Evolutionary conservation across 2,329 filamentous ascomycete genomes (phyloP).

Genomic region (Fusarium sp.): DNA sequence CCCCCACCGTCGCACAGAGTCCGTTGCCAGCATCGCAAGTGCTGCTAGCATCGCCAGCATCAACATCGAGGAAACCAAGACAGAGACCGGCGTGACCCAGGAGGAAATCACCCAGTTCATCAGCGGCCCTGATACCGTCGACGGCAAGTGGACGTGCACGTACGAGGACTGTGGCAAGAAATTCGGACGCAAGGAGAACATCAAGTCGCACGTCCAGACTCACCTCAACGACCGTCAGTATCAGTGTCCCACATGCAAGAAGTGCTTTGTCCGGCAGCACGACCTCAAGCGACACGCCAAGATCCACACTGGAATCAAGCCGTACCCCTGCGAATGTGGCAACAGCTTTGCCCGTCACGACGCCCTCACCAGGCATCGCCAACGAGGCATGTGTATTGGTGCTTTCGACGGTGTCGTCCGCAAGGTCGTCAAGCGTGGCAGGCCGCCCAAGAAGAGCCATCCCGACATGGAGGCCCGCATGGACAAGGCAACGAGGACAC

Average conservation of each 20-base stretch:
- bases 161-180: constrained; percentile 83
- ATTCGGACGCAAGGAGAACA: constrained; percentile 98
- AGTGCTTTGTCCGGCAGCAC: constrained; percentile 96
- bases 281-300: constrained; percentile 97
- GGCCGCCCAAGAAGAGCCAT: constrained; percentile 66
- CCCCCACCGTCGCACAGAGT: constrained; percentile 66
- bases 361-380: constrained; percentile 90
- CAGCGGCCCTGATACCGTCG: constrained; percentile 73
- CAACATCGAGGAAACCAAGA: constrained; percentile 72
- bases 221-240: constrained; percentile 97
- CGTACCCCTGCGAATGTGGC: constrained; percentile 92
- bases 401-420: constrained; percentile 82
- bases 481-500: constrained; percentile 64
- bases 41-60: constrained; percentile 68
- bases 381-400: constrained; percentile 95
- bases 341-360: constrained; percentile 96
- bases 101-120: constrained; percentile 86
- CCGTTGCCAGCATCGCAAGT: constrained; percentile 65
- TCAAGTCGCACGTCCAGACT: constrained; percentile 97
- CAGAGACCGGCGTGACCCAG: constrained; percentile 83
- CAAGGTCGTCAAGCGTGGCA: constrained; percentile 69
- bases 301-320: constrained; percentile 96
- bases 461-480: constrained; percentile 65
- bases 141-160: constrained; percentile 82
- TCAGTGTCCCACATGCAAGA: constrained; percentile 90